Base-by-base conservation (phyloP, 2,329 filamentous ascomycete species). In the Cytospora schulzeri region DNA sequence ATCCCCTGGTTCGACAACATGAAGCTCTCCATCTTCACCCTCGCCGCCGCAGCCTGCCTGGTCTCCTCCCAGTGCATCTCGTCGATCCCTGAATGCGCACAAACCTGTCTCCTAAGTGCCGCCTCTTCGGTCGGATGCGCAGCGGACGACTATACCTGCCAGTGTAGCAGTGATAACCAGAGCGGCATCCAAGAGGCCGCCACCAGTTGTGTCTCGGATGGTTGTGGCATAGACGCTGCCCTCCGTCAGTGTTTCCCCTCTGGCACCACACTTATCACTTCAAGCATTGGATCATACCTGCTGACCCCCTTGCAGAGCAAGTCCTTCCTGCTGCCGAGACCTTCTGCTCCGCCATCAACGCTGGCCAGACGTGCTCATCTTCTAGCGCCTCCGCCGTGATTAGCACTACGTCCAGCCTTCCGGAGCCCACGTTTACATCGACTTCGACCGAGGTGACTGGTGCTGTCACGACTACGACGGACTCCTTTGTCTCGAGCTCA, bases 71-170 rank as follows among this genome's bases (percentile, higher is more conserved):
- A 65, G 48, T 65, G 63, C 19, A 12, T 58, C 33, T 65, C 63
- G 2, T 57, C 58, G 17, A 65, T 65, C 17, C 63, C 63, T 35
- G 51, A 56, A 31, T 65, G 63, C 15, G 63, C 63, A 26, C 63
- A 51, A 31, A 17, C 22, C 11, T 65, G 63, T 12, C 33, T 62
- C 28, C 2, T 26, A 9, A 41, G 31, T 41, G 59, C 29, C 12
- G 63, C 54, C 11, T 26, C 48, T 6, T 52, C 59, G 15, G 60
- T 51, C 26, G 50, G 57, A 22, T 65, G 63, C 60, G 54, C 45
- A 22, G 48, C 38, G 12, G 62, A 54, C 3, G 63, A 65, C 33
- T 65, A 50, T 4, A 5, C 22, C 6, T 65, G 63, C 9, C 63
- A 65, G 41, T 65, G 63, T 29, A 55, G 53, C 15, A 17, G n/a